phyloP scores from a whole-genome alignment of 768 basidiomycete genomes.

The Lentinula sp. region DNA sequence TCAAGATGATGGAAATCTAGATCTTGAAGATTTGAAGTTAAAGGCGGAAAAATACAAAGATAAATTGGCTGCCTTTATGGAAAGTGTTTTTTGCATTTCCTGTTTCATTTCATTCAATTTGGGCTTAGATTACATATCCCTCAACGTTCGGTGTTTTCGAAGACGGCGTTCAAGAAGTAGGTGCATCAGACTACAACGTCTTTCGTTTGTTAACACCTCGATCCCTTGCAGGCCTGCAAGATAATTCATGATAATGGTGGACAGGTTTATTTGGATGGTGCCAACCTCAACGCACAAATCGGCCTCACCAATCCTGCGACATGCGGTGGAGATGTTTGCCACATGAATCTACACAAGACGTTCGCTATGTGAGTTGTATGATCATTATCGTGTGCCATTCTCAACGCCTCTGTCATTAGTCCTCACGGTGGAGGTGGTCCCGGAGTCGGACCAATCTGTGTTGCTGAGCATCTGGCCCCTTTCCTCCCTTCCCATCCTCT shows the following conservation, averaged over 20 bases:
- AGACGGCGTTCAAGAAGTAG: constrained; percentile 72
- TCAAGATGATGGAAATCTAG: constrained; percentile 79
- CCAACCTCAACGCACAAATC: constrained; percentile 92
- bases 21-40: constrained; percentile 74
- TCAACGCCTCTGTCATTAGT: constrained; percentile 28
- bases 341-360: constrained; percentile 97
- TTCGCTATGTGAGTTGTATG: constrained; percentile 73
- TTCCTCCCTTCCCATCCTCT: constrained; percentile 91
- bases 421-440: constrained; percentile 98
- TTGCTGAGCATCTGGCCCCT: constrained; percentile 86
- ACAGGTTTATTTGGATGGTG: constrained; percentile 96
- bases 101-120: neutral
- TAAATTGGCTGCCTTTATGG: constrained; percentile 94
- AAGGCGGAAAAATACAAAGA: constrained; percentile 93
- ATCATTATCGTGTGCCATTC: neutral
- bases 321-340: constrained; percentile 98
- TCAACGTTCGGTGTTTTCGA: constrained; percentile 99
- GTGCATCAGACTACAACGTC: constrained; percentile 8
- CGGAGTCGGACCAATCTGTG: constrained; percentile 92
- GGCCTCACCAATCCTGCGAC: constrained; percentile 88
- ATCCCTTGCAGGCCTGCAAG: constrained; percentile 61
- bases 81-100: constrained; percentile 20
- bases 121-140: constrained; percentile 81
- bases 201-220: neutral
- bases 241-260: constrained; percentile 95